Base-by-base conservation (phyloP, 2,329 filamentous ascomycete species). In the Zopfia rhizophila region DNA sequence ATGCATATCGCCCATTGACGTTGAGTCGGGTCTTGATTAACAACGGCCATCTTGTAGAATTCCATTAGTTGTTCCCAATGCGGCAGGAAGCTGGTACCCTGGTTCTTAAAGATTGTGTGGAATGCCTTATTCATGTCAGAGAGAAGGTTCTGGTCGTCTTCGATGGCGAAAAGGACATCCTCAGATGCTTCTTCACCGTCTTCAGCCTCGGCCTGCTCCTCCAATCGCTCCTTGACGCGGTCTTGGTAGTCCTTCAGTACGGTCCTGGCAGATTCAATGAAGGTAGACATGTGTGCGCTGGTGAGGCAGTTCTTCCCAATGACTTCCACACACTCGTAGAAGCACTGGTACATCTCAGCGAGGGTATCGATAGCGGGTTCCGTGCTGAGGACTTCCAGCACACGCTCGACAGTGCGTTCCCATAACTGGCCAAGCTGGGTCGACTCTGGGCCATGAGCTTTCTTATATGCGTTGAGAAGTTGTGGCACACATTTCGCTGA, bases 41-140 rank as follows among this genome's bases (percentile, higher is more conserved):
- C 83, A 55, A 96, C 86, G 72, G 97, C 97, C 22, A 81, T 81
- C 61, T 92, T 86, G 71, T 97, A 97, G 44, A 91, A 96, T 8
- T 82, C 78, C 71, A 96, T 85, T 17, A 99, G 81, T 40, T 85
- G 84, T 69, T 96, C 89, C 92, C 93, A 99, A 29, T 90, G 80
- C 4, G 86, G 88, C 41, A 99, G 81, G 80, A 99, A 99, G 8
- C 82, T 78, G 7, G 85, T 81, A 17, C 90, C 90, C 69, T 97
- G 91, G 76, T 96, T 92, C 80, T 97, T 97, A 82, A 99, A 99
- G 57, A 99, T 91, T 50, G 91, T 93, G 75, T 99, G 94, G 82
- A 96, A 99, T 0, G 94, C 93, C 80, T 99, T 99, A 84, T 99
- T 99, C 94, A 99, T 99, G 68, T 99, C 94, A 2, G 92, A 96